Evolutionary conservation across 257 asterid genomes (phyloP).

Genomic region (Paulownia fortunei): DNA sequence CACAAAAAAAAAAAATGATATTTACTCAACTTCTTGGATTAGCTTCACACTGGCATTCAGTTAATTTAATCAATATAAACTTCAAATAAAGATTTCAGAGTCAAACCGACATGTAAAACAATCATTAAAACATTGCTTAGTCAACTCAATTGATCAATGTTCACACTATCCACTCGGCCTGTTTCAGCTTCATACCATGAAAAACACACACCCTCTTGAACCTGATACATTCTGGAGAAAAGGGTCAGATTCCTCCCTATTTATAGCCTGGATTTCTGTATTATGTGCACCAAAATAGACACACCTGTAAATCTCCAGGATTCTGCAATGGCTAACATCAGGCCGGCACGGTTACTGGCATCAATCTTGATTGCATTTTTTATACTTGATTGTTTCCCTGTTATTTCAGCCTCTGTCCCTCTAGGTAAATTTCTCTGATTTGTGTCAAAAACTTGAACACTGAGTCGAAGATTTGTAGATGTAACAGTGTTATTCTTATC

Average conservation of each 20-base stretch:
- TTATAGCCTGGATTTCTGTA: background rate
- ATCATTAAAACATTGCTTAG: background rate
- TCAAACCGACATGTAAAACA: constrained; percentile 26
- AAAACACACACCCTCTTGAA: background rate
- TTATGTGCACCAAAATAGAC: background rate
- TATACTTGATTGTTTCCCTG: constrained; percentile 7
- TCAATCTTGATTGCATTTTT: constrained; percentile 28
- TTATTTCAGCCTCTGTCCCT: constrained; percentile 18
- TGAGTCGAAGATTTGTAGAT: background rate
- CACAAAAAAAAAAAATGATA: no score
- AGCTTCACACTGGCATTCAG: background rate
- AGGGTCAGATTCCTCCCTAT: background rate
- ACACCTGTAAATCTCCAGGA: background rate
- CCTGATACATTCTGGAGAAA: background rate
- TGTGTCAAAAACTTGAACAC: background rate
- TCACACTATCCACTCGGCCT: constrained; percentile 16
- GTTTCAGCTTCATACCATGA: background rate
- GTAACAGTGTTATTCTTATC: background rate
- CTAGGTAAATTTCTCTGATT: background rate
- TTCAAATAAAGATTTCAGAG: background rate
- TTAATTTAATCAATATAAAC: background rate
- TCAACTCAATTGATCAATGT: constrained; percentile 23
- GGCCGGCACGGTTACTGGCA: background rate
- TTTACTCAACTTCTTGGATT: no score
- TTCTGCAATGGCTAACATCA: constrained; percentile 27